Percentiles rank a stretch among this genome's conserved stretches.
phyloP scores from a whole-genome alignment of 768 basidiomycete genomes.

The Rhodotorula toruloides region DNA sequence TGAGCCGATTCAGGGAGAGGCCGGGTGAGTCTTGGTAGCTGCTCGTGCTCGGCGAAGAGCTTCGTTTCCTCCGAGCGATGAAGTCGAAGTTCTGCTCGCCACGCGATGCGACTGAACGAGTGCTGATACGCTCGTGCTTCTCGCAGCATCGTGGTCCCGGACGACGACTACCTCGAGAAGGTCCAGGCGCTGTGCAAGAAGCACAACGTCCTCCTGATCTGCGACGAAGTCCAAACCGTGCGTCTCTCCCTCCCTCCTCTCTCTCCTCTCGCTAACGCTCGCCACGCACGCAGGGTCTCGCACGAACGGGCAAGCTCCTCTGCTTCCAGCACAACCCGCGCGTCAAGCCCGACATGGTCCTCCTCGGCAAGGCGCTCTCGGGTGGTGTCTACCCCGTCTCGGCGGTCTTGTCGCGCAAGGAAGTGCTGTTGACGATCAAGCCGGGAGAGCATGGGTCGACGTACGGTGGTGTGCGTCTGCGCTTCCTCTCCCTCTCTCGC shows the following conservation, averaged over 20 bases:
- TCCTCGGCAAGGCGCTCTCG: conserved; percentile 93
- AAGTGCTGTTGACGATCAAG: conserved; percentile 88
- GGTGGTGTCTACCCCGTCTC: conserved; percentile 98
- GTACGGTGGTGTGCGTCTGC: conserved; percentile 44
- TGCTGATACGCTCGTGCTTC: conserved; percentile 11
- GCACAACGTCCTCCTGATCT: conserved; percentile 86
- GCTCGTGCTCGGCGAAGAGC: no score
- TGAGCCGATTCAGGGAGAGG: conserved; percentile 99
- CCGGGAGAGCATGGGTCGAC: conserved; percentile 75
- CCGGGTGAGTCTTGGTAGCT: conserved; percentile 61
- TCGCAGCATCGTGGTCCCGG: conserved; percentile 83
- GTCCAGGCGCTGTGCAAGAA: conserved; percentile 80
- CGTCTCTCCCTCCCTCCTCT: conserved; percentile 31
- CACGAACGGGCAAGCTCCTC: conserved; percentile 87
- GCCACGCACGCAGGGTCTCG: conserved; percentile 60
- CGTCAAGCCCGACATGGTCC: conserved; percentile 82
- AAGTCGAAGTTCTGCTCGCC: no score
- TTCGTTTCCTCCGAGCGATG: no score
- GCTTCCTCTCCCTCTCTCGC: background rate
- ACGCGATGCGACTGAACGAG: background rate
- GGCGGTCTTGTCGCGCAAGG: conserved; percentile 80
- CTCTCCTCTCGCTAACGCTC: background rate
- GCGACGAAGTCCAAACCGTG: conserved; percentile 96
- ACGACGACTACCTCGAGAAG: conserved; percentile 72
- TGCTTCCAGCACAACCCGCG: conserved; percentile 73